Evolutionary conservation across 2,329 filamentous ascomycete species (phyloP), one percentile per base, ranked within the genome.

Genomic region (Fusarium algeriense): DNA sequence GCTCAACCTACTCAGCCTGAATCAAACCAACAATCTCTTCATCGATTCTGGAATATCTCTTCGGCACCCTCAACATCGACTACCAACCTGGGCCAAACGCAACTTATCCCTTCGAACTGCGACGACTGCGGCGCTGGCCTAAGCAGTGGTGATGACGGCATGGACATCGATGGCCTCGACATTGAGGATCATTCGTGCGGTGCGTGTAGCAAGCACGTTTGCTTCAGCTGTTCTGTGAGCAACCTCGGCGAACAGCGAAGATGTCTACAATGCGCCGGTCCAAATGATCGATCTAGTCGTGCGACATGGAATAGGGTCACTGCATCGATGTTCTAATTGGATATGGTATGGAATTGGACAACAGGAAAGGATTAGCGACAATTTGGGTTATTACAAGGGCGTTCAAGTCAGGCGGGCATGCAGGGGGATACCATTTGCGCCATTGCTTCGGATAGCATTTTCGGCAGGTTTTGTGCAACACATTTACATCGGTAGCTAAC

Each of bases 1-100:
- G 43, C 38, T 11, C 30, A 71, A 23, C 48, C 40, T 23, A 7
- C 60, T 19, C 63, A 19, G 20, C 45, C 74, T 14, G 41, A 73
- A 26, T 52, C 61, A 13, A 70, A 62, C 19, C 88, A 90, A 76
- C 81, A 83, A 7, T 89, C 86, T 1, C 81, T 91, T 0, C 88
- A 91, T 77, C 86, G 82, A 43, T 91, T 90, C 80, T 91, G 88
- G 88, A 83, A 84, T n/a, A 82, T 90, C 17, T 83, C 81, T 3
- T 80, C 82, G 0, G 77, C 80, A 0, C 77, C 84, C 7, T 70
- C 75, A 5, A 64, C 71, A 2, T 73, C 80, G 0, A 73, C 76
- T 2, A 70, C 78, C 62, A 32, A 45, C 34, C 38, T 74, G 23
- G 23, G 64, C 15, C 65, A 61, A 66, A 56, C 70, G 1, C 40